Base-by-base conservation (phyloP, 257 asterid species). In the Solanum ossicruentum region DNA sequence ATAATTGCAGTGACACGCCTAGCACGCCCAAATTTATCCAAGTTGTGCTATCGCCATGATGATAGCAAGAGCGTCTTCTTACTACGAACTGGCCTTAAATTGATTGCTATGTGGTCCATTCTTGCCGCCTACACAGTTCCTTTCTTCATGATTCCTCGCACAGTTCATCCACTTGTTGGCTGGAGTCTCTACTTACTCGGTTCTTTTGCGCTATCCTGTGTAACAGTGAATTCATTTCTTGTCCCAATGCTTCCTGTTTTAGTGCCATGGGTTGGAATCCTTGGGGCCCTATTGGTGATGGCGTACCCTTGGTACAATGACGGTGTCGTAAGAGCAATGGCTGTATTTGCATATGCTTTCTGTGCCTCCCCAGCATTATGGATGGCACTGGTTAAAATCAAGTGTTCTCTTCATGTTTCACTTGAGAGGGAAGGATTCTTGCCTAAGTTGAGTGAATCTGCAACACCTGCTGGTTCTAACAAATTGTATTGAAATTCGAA, bases 101-200 rank as follows among this genome's bases (percentile, higher is more conserved):
- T 91, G 75, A 83, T 93, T 7, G 96, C 95, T 17, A 15, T 92
- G 52, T 90, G 94, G 92, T 90, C 91, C 87, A 90, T 93, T 84
- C 81, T 90, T 20, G 92, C 94, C 2, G 94, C 96, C 55, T 93
- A 92, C 49, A 69, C 87, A 12, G 86, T 89, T 88, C 96, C 97
- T 0, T 86, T 90, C 85, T 87, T 90, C 84, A 66, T 90, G 11
- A 88, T 90, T 43, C 97, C 97, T 39, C 88, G 82, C 86, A 92
- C 97, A 0, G 82, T 93, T 41, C 97, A 93, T 82, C 97, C 97
- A 0, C 69, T 93, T 10, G 84, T 93, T 8, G 97, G 97, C 7
- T 93, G 97, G 97, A 84, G 87, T 51, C 90, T 93, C 81, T 93
- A 93, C 87, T 82, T 93, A 86, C 85, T 93, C 12, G 97, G 97